phyloP scores from a whole-genome alignment of 176 grass and related monocot species.

The Chrysopogon serrulatus region DNA sequence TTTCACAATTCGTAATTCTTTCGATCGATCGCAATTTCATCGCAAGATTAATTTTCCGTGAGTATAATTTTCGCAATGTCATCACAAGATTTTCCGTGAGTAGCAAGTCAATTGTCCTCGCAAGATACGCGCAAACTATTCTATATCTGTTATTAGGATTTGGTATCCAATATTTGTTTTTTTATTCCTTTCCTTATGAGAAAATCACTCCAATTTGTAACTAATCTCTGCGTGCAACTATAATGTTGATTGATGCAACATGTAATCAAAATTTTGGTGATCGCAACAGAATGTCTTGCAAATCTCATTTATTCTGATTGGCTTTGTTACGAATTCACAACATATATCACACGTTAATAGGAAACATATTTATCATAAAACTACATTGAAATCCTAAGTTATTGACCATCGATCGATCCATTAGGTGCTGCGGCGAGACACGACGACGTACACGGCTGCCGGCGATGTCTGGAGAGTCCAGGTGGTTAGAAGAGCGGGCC shows the following conservation, averaged over 20 bases:
- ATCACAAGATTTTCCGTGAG: not conserved
- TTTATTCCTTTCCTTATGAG: not conserved
- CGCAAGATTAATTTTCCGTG: not conserved
- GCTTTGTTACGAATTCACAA: not conserved
- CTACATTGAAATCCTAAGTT: not conserved
- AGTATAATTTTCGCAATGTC: not conserved
- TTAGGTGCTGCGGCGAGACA: not conserved
- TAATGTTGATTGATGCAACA: not conserved
- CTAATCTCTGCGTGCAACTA: not conserved
- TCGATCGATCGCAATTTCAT: not conserved
- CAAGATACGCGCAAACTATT: not conserved
- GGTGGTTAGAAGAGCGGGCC: slow-evolving; percentile 12
- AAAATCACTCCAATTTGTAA: not conserved
- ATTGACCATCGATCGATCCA: not conserved
- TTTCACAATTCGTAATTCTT: not conserved
- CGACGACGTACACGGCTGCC: not conserved
- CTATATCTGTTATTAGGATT: not conserved
- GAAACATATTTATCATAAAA: not conserved
- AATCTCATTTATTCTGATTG: not conserved
- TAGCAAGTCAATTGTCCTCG: not conserved
- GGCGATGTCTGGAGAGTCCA: not conserved
- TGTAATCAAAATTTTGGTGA: not conserved
- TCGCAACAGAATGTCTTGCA: not conserved
- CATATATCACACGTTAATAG: not conserved
- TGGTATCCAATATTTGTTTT: not conserved